Evolutionary conservation across 305 asterid genomes (phyloP).

Genomic region (Salvia sclarea): DNA sequence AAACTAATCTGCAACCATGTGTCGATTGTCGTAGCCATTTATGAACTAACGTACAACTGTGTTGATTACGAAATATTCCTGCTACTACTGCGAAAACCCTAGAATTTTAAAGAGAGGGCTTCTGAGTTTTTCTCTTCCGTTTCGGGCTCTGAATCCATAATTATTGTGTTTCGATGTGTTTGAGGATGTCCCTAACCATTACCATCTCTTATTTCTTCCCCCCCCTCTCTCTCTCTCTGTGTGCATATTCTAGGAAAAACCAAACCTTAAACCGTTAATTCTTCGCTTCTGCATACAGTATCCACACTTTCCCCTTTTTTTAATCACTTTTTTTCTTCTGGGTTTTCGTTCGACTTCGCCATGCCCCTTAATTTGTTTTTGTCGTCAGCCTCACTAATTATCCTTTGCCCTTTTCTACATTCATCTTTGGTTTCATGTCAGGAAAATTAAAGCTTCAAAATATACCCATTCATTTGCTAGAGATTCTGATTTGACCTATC

Average conservation of each 20-base stretch:
- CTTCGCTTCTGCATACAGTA: constrained; percentile 33
- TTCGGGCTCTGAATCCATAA: not conserved
- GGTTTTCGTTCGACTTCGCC: not conserved
- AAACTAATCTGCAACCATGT: not conserved
- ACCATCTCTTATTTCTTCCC: constrained; percentile 9
- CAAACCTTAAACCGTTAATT: constrained; percentile 34
- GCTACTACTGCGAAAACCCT: constrained; percentile 38
- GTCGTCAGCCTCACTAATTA: constrained; percentile 26
- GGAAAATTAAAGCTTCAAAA: constrained; percentile 35
- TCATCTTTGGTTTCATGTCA: constrained; percentile 39
- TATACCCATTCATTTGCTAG: constrained; percentile 27
- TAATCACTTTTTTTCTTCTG: constrained; percentile 14
- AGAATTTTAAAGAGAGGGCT: constrained; percentile 28
- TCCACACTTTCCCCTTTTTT: constrained; percentile 23
- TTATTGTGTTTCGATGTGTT: constrained; percentile 16
- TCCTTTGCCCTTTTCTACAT: constrained; percentile 36
- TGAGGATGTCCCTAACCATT: constrained; percentile 23
- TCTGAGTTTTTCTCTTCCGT: constrained; percentile 5
- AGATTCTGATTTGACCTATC: constrained; percentile 70
- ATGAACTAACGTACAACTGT: not conserved
- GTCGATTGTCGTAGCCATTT: not conserved
- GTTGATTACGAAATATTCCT: not conserved
- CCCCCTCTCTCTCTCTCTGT: too few relatives aligned
- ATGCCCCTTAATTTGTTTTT: constrained; percentile 1
- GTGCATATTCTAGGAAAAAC: constrained; percentile 27